A percentile compares a stretch with the other conserved stretches of the same genome.
Conservation (phyloP, 164 flowering plant species). For the Chimonanthus salicifolius region DNA sequence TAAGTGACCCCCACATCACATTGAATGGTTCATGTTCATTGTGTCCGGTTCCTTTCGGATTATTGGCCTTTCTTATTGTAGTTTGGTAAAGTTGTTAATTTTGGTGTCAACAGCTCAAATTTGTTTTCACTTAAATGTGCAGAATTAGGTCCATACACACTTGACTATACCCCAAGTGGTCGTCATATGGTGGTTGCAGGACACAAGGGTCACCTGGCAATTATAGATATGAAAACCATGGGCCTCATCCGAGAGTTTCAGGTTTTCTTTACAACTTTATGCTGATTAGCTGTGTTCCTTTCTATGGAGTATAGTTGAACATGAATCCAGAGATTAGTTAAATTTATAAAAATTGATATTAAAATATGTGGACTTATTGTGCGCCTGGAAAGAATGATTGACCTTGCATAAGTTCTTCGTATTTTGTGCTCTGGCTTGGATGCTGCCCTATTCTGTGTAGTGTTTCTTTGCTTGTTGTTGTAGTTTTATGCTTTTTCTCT, state of each 20-base stretch:
- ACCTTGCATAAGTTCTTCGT: too few relatives aligned
- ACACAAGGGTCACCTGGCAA: conserved; percentile 82
- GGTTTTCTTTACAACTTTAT: conserved; percentile 30
- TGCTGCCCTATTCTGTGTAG: too few relatives aligned
- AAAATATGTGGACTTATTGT: too few relatives aligned
- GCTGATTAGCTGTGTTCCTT: not conserved
- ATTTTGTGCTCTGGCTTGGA: too few relatives aligned
- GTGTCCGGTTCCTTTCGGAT: not conserved
- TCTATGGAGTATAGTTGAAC: not conserved
- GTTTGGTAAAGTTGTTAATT: not conserved
- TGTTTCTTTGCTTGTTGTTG: too few relatives aligned
- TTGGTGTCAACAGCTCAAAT: not conserved
- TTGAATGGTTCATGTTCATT: too few relatives aligned
- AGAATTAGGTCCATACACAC: conserved; percentile 89
- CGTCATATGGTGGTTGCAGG: conserved; percentile 80
- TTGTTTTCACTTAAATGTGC: conserved; percentile 17
- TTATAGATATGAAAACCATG: conserved; percentile 63
- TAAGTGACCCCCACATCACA: too few relatives aligned
- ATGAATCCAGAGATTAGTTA: not conserved
- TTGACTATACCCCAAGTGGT: conserved; percentile 78
- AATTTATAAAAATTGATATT: too few relatives aligned
- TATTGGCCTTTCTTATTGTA: not conserved
- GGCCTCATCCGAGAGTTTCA: conserved; percentile 67
- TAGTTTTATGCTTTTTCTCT: too few relatives aligned
- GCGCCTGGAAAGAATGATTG: too few relatives aligned